Percentiles rank a stretch among this genome's conserved stretches.
phyloP scores from a whole-genome alignment of 495 filamentous ascomycete genomes.

The Penicillium psychrofluorescens region DNA sequence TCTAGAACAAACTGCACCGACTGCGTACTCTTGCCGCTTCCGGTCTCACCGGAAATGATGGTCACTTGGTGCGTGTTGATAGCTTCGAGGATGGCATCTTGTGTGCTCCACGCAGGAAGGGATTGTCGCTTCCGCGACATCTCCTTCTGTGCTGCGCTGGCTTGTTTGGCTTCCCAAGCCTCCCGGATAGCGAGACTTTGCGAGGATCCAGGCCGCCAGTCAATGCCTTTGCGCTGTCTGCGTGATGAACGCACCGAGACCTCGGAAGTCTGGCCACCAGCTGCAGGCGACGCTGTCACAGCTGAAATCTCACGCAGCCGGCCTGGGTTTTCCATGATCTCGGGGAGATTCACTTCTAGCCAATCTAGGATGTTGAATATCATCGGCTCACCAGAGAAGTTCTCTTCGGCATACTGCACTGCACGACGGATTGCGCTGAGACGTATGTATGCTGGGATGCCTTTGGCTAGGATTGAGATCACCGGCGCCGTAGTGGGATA shows the following conservation, averaged over 20 bases:
- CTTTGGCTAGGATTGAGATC: conserved; percentile 54
- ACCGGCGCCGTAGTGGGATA: conserved; percentile 77
- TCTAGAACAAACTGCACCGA: conserved; percentile 94
- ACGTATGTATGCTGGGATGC: conserved; percentile 85
- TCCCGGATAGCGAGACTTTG: conserved; percentile 37
- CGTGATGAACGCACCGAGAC: conserved; percentile 45
- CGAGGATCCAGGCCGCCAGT: conserved; percentile 26
- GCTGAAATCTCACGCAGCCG: conserved; percentile 73
- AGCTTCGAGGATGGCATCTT: conserved; percentile 63
- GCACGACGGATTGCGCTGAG: conserved; percentile 79
- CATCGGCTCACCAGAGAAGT: conserved; percentile 74
- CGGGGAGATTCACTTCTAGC: conserved; percentile 70
- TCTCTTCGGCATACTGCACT: conserved; percentile 57
- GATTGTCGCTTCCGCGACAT: conserved; percentile 63
- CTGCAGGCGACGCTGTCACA: conserved; percentile 32
- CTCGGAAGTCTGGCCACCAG: conserved; percentile 11
- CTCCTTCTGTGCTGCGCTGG: conserved; percentile 51
- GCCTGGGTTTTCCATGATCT: conserved; percentile 75
- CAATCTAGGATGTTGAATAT: conserved; percentile 85
- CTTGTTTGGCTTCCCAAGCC: conserved; percentile 50
- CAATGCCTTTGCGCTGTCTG: conserved; percentile 32
- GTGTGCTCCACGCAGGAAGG: conserved; percentile 83
- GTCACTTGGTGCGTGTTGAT: conserved; percentile 75
- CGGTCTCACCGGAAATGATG: conserved; percentile 95
- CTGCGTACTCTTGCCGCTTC: conserved; percentile 94